Conservation (phyloP, 2,329 filamentous ascomycete genomes). For the Ambrosiella beaveri region DNA sequence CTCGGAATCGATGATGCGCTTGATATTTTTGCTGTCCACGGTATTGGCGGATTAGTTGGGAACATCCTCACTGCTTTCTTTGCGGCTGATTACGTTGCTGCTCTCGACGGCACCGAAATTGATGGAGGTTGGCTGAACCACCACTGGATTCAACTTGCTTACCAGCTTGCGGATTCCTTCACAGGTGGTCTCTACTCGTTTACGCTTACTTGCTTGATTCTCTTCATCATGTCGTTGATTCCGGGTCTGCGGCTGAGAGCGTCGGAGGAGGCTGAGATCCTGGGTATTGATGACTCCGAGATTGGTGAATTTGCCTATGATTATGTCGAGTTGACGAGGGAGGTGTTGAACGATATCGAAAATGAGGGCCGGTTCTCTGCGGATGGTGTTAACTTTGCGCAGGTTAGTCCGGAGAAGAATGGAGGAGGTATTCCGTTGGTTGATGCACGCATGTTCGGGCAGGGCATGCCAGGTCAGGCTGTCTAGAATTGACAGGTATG, state of each 20-base stretch:
- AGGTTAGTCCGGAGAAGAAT: too few species aligned
- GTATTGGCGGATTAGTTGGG: constrained; percentile 58
- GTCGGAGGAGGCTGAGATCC: constrained; percentile 59
- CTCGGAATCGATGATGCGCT: constrained; percentile 68
- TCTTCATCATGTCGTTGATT: constrained; percentile 63
- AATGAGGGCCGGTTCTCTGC: constrained; percentile 14
- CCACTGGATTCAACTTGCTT: constrained; percentile 68
- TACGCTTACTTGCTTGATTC: constrained; percentile 56
- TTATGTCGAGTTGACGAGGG: constrained; percentile 65
- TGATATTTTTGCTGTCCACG: constrained; percentile 77
- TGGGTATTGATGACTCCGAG: constrained; percentile 77
- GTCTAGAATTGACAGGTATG: too few species aligned
- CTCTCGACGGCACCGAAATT: constrained; percentile 58
- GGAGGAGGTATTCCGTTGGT: too few species aligned
- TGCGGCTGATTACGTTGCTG: constrained; percentile 68
- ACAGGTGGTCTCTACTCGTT: constrained; percentile 66
- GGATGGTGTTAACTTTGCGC: too few species aligned
- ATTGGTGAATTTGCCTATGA: constrained; percentile 94
- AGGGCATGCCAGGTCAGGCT: too few species aligned
- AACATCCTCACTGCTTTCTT: constrained; percentile 71
- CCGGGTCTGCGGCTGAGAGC: constrained; percentile 61
- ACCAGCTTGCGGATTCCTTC: constrained; percentile 69
- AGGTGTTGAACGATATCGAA: constrained; percentile 31
- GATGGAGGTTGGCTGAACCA: constrained; percentile 67
- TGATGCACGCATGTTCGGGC: too few species aligned